phyloP scores from a whole-genome alignment of 495 filamentous ascomycete genomes.

The Ascobolus immersus region DNA sequence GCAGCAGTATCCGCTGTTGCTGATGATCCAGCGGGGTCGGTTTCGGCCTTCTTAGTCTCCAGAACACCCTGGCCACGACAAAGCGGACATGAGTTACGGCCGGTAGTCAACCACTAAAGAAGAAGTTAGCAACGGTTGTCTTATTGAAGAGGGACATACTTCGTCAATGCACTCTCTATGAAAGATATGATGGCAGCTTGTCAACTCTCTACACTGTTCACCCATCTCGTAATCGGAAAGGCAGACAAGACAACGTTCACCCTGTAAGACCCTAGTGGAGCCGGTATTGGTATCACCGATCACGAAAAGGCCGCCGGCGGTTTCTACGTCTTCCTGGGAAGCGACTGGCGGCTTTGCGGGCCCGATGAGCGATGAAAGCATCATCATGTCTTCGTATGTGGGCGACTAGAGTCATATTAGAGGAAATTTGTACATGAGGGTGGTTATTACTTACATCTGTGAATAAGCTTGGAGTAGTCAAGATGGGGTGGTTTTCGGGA shows the following conservation, averaged over 20 bases:
- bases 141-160: conserved; percentile 20
- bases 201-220: conserved; percentile 36
- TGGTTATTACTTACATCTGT: conserved; percentile 32
- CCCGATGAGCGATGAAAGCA: conserved; percentile 44
- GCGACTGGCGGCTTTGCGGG: conserved; percentile 54
- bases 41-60: conserved; percentile 17
- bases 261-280: conserved; percentile 22
- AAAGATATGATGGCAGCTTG: conserved; percentile 44
- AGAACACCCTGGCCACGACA: conserved; percentile 50
- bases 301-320: conserved; percentile 33
- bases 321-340: conserved; percentile 36
- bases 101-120: conserved; percentile 53
- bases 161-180: conserved; percentile 55
- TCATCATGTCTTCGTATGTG: conserved; percentile 57
- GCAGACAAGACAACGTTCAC: conserved; percentile 46
- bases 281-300: conserved; percentile 24
- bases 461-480: conserved; percentile 51
- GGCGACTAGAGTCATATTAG: conserved; percentile 27
- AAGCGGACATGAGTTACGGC: conserved; percentile 53
- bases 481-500: conserved; percentile 49
- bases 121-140: conserved; percentile 4
- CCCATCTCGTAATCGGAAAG: conserved; percentile 41
- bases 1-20: conserved; percentile 4
- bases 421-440: conserved; percentile 2
- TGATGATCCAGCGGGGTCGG: conserved; percentile 2